These are phyloP conservation scores for Dendrobium catenatum DNA, from an alignment of 106 monocot species.

Conservation along the genomic window DNA sequence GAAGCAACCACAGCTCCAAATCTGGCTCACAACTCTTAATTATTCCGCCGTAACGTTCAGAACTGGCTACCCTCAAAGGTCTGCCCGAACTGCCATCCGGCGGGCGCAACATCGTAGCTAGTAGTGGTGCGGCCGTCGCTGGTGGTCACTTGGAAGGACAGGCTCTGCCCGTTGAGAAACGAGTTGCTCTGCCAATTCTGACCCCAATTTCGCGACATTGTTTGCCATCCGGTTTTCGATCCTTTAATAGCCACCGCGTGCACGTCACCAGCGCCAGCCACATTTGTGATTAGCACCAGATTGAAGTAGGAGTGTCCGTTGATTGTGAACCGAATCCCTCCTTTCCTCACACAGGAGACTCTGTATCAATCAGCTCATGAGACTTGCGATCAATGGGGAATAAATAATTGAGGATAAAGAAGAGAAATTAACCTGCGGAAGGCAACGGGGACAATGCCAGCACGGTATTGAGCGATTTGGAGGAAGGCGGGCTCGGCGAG, in stretches of 20 bases:
- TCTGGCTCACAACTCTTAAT: background rate
- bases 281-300: slow-evolving; percentile 65
- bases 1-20: slow-evolving; percentile 7
- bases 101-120: slow-evolving; percentile 43
- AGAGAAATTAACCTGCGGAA: slow-evolving; percentile 22
- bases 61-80: slow-evolving; percentile 44
- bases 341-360: slow-evolving; percentile 61
- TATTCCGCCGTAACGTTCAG: background rate
- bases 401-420: background rate
- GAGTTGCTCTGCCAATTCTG: slow-evolving; percentile 89
- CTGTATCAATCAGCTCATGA: slow-evolving; percentile 3
- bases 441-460: slow-evolving; percentile 42
- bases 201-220: slow-evolving; percentile 80
- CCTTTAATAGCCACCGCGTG: slow-evolving; percentile 58
- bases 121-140: slow-evolving; percentile 58
- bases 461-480: slow-evolving; percentile 38
- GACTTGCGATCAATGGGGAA: too few relatives aligned
- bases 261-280: slow-evolving; percentile 67
- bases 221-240: slow-evolving; percentile 50
- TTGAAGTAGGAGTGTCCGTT: slow-evolving; percentile 84
- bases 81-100: slow-evolving; percentile 73
- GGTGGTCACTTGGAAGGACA: slow-evolving; percentile 75
- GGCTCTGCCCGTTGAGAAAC: slow-evolving; percentile 55
- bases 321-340: slow-evolving; percentile 63
- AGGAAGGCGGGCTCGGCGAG: slow-evolving; percentile 50